A percentile compares a stretch with the other conserved stretches of the same genome.
Conservation (phyloP, 2,329 filamentous ascomycete genomes). For the Venturia aucupariae region DNA sequence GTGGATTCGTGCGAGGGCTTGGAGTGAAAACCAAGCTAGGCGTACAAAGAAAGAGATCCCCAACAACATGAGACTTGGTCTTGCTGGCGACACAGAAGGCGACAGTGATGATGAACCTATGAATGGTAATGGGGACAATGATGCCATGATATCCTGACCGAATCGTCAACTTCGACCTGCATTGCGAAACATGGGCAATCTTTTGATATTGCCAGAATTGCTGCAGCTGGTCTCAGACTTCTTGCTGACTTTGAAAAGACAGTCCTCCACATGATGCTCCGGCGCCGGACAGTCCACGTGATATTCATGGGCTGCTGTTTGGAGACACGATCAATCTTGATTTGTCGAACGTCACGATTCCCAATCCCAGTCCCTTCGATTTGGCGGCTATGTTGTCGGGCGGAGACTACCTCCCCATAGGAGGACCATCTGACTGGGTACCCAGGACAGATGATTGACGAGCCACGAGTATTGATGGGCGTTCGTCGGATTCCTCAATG, state of each 20-base stretch:
- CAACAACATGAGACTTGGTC: conserved; percentile 30
- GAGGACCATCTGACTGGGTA: too few relatives aligned
- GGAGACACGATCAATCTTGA: too few relatives aligned
- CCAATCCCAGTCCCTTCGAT: too few relatives aligned
- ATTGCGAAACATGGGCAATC: background rate
- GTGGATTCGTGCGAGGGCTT: conserved; percentile 72
- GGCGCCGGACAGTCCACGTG: background rate
- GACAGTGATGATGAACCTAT: conserved; percentile 21
- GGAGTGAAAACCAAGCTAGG: conserved; percentile 62
- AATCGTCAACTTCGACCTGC: background rate
- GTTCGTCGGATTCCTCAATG: background rate
- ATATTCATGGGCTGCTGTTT: background rate
- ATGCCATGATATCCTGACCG: conserved; percentile 13
- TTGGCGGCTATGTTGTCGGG: too few relatives aligned
- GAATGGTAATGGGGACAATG: conserved; percentile 23
- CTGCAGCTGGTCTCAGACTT: background rate
- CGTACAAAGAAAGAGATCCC: conserved; percentile 35
- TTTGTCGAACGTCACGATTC: too few relatives aligned
- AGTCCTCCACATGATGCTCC: background rate
- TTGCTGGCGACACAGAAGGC: conserved; percentile 25
- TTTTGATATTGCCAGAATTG: background rate
- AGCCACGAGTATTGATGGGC: background rate
- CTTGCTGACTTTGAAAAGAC: background rate
- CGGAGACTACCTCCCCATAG: too few relatives aligned
- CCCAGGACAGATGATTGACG: background rate